Evolutionary conservation across 441 rosid species (phyloP), one percentile per base, ranked within the genome.

Genomic region (Jatropha multifida): DNA sequence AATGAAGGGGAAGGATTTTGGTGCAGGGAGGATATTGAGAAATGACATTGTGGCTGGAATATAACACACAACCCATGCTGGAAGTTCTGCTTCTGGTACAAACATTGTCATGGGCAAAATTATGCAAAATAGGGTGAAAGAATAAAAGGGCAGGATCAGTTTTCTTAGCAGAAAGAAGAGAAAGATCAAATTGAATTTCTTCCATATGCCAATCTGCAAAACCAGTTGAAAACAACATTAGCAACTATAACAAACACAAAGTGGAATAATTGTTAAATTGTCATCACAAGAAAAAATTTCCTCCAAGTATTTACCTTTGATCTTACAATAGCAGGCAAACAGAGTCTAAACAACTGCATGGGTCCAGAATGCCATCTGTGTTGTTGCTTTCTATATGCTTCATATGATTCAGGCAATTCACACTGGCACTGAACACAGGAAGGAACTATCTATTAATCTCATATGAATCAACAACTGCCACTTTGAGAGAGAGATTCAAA

Each of bases 311-410:
- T 18, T 63, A 94, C 98, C 94, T 92, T 92, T 68, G 97, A 77
- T 71, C 77, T 78, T 68, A 94, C 84, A 60, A 94, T 77, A 74
- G 81, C 93, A 0, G 94, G 95, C 72, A 94, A 83, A 80, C 94
- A 94, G 56, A 94, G 90, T 68, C 98, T 92, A 76, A 94, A 94
- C 79, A 94, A 76, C 81, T 94, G 98, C 98, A 94, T 94, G 11
- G 98, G 98, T 67, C 98, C 98, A 20, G 98, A 94, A 81, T 94
- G 98, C 98, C 98, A 94, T 75, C 98, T 78, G 70, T 94, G 97
- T 74, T 94, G 98, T 63, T 94, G 98, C 82, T 94, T 94, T 76
- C 95, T 85, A 78, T 94, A 94, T 65, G 98, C 98, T 81, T 94
- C 98, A 48, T 94, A 94, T 1, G 98, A 94, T 77, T 94, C 98